A percentile compares a stretch with the other conserved stretches of the same genome.
phyloP scores from a whole-genome alignment of 2,329 filamentous ascomycete species.

The Trichoderma harzianum region DNA sequence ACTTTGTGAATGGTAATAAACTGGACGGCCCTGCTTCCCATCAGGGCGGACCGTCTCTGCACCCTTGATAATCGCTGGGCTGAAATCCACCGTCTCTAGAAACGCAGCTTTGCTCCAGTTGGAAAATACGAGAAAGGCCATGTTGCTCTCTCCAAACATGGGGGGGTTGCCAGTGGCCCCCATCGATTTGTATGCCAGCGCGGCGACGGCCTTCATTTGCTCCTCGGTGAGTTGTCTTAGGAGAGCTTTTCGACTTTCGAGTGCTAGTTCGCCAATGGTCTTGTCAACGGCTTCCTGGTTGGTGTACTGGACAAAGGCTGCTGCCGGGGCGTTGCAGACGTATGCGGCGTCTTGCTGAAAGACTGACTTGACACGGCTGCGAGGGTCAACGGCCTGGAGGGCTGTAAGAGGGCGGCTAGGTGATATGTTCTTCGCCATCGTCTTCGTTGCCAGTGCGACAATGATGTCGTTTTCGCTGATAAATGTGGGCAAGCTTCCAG shows the following conservation, averaged over 20 bases:
- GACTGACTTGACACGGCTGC: background rate
- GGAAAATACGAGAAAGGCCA: background rate
- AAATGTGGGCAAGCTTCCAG: background rate
- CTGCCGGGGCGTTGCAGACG: background rate
- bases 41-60: background rate
- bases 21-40: background rate
- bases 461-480: slow-evolving; percentile 11
- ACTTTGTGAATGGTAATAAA: background rate
- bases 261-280: background rate
- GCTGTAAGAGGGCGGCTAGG: background rate
- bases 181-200: background rate
- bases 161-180: background rate
- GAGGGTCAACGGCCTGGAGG: background rate
- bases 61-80: background rate
- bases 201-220: slow-evolving; percentile 2
- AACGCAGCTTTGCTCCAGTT: slow-evolving; percentile 14
- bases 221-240: background rate
- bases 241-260: background rate
- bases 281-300: background rate
- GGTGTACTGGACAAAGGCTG: background rate
- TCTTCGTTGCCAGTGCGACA: background rate
- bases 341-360: slow-evolving; percentile 1
- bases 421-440: background rate
- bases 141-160: background rate
- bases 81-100: slow-evolving; percentile 2